phyloP scores from a whole-genome alignment of 495 filamentous ascomycete genomes.

The Darksidea phi region DNA sequence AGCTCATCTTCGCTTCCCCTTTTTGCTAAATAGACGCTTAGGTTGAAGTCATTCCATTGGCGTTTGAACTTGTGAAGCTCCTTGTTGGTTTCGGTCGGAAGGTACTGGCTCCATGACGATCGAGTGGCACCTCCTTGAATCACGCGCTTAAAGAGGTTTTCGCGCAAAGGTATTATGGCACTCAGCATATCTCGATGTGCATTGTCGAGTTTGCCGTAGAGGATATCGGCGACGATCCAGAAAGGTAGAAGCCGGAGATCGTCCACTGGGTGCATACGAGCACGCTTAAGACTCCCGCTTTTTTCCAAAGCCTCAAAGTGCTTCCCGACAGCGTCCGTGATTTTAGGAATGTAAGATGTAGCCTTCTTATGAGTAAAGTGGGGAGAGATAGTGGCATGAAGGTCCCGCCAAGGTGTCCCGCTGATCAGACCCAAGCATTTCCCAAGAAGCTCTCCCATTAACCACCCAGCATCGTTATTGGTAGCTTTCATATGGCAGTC shows the following conservation, averaged over 20 bases:
- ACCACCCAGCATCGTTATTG: conserved; percentile 17
- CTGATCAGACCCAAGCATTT: conserved; percentile 45
- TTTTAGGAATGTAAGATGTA: not conserved
- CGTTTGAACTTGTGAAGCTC: conserved; percentile 8
- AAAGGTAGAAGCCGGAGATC: conserved; percentile 46
- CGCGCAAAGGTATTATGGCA: conserved; percentile 33
- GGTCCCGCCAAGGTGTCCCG: conserved; percentile 30
- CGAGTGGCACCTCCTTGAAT: conserved; percentile 41
- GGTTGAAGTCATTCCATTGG: conserved; percentile 7
- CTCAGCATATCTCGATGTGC: conserved; percentile 27
- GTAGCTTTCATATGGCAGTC: conserved; percentile 10
- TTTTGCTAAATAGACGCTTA: not conserved
- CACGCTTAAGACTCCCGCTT: not conserved
- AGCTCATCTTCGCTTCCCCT: no score
- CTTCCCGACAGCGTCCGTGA: not conserved
- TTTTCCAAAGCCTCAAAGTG: not conserved
- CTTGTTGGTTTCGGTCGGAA: conserved; percentile 9
- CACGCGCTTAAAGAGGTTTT: conserved; percentile 36
- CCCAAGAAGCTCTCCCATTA: conserved; percentile 42
- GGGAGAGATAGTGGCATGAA: not conserved
- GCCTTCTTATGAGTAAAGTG: not conserved
- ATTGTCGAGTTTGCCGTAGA: conserved; percentile 40
- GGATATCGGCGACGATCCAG: conserved; percentile 40
- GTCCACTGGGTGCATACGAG: conserved; percentile 33
- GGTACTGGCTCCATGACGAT: conserved; percentile 17